phyloP scores from a whole-genome alignment of 345 rosid species.

The Corchorus olitorius region DNA sequence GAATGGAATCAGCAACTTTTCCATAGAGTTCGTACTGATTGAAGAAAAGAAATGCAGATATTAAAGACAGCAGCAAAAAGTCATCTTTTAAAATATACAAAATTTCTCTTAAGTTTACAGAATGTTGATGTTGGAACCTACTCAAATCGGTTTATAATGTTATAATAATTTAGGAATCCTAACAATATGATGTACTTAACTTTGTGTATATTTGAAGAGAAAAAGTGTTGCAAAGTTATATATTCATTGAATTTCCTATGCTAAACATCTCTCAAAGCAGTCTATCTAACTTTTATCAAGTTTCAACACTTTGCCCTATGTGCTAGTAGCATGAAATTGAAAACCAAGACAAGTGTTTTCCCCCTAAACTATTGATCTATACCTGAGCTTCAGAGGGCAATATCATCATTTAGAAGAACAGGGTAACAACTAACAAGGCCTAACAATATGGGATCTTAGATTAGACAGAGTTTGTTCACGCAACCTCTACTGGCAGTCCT shows the following conservation, averaged over 20 bases:
- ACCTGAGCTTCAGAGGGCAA: background rate
- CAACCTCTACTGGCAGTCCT: background rate
- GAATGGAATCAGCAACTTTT: constrained; percentile 85
- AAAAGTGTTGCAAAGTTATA: background rate
- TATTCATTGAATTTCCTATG: background rate
- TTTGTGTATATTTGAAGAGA: background rate
- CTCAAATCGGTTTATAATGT: background rate
- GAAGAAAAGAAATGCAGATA: constrained; percentile 20
- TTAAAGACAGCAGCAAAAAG: constrained; percentile 6
- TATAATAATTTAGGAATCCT: background rate
- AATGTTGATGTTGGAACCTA: background rate
- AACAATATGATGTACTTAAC: background rate
- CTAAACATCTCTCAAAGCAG: background rate
- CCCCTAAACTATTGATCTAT: background rate
- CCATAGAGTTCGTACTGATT: constrained; percentile 83
- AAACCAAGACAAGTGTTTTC: background rate
- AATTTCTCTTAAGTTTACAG: background rate
- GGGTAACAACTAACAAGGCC: background rate
- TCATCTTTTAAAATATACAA: background rate
- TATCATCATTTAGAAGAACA: background rate
- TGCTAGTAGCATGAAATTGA: background rate
- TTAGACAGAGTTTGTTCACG: background rate
- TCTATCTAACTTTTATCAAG: background rate
- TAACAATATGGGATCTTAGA: background rate
- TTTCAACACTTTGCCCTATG: background rate